phyloP scores from a whole-genome alignment of 2,329 filamentous ascomycete species.

The Macrophomina phaseolina region DNA sequence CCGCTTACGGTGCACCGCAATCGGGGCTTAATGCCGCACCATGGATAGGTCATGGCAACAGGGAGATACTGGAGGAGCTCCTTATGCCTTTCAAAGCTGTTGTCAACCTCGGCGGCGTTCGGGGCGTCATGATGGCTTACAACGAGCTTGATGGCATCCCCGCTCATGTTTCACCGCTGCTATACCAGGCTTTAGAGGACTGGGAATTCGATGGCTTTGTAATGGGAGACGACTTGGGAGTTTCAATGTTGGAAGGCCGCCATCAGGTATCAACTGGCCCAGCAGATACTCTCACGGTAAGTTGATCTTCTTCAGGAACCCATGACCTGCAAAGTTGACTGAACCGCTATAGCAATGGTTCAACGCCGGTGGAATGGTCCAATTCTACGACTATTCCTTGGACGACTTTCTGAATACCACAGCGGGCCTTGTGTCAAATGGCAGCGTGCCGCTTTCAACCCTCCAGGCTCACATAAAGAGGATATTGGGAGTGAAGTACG shows the following conservation, averaged over 20 bases:
- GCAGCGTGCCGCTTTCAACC: conserved; percentile 43
- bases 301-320: not conserved
- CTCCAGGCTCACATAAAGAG: conserved; percentile 46
- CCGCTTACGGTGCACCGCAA: conserved; percentile 52
- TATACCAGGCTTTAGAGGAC: conserved; percentile 47
- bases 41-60: conserved; percentile 52
- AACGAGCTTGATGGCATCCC: conserved; percentile 52
- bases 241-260: conserved; percentile 37
- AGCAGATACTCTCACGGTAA: conserved; percentile 43
- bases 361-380: conserved; percentile 53
- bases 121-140: conserved; percentile 55
- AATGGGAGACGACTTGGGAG: conserved; percentile 47
- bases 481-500: conserved; percentile 51
- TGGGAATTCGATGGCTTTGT: conserved; percentile 52
- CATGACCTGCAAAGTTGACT: not conserved
- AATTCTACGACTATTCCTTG: conserved; percentile 54
- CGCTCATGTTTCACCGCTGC: conserved; percentile 47
- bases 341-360: conserved; percentile 47
- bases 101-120: conserved; percentile 50
- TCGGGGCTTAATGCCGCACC: conserved; percentile 52
- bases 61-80: conserved; percentile 51
- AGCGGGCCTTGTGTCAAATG: conserved; percentile 43
- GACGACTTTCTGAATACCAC: conserved; percentile 45
- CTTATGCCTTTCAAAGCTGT: conserved; percentile 52
- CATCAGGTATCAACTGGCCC: conserved; percentile 48